Conservation (phyloP, 1,284 basidiomycete species). For the Caloboletus inedulis region DNA sequence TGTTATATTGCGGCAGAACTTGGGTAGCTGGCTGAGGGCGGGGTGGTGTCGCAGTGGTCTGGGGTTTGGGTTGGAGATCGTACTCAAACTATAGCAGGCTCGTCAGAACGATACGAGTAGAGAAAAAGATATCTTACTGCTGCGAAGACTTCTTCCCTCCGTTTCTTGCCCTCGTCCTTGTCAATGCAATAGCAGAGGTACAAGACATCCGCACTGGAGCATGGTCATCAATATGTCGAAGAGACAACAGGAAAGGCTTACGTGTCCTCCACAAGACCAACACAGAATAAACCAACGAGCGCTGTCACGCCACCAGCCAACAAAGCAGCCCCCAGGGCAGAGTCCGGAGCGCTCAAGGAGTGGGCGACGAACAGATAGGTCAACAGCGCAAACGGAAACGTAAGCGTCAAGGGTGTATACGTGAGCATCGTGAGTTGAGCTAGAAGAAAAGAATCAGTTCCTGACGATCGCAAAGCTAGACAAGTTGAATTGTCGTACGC, state of each 20-base stretch:
- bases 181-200: slow-evolving; percentile 91
- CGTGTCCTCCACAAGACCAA: slow-evolving; percentile 80
- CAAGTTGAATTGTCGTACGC: slow-evolving; percentile 39
- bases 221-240: slow-evolving; percentile 2
- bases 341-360: slow-evolving; percentile 70
- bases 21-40: slow-evolving; percentile 11
- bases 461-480: background rate
- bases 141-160: slow-evolving; percentile 65
- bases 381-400: slow-evolving; percentile 74
- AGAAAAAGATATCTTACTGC: slow-evolving; percentile 50
- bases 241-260: slow-evolving; percentile 32
- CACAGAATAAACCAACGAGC: slow-evolving; percentile 78
- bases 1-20: slow-evolving; percentile 9
- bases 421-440: slow-evolving; percentile 73
- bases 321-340: slow-evolving; percentile 75
- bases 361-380: slow-evolving; percentile 90
- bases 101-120: slow-evolving; percentile 9
- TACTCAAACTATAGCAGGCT: slow-evolving; percentile 40
- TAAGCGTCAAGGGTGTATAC: slow-evolving; percentile 75
- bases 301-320: slow-evolving; percentile 79
- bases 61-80: slow-evolving; percentile 38
- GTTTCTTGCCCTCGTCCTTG: slow-evolving; percentile 63
- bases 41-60: slow-evolving; percentile 1
- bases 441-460: slow-evolving; percentile 31
- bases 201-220: slow-evolving; percentile 66